Base-by-base conservation (phyloP, 2,329 filamentous ascomycete genomes). In the Colletotrichum sp. region DNA sequence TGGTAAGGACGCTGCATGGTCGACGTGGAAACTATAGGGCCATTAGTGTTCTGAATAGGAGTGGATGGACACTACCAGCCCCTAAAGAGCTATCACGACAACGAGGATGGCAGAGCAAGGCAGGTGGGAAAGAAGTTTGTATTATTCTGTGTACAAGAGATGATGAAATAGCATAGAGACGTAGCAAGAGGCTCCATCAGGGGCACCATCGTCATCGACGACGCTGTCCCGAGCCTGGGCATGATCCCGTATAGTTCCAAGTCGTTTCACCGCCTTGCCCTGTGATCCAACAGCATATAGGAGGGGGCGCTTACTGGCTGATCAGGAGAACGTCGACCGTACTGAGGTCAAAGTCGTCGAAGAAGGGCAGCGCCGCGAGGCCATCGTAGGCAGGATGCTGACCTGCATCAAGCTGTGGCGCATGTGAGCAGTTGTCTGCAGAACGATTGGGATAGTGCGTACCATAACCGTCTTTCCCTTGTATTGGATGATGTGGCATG, bases 381-480 rank as follows among this genome's bases (percentile, higher is more conserved):
- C 97, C 97, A 82, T 99, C 96, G 84, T 98, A 98, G 10, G 95
- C 97, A 67, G 97, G 96, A 84, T 99, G 97, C 87, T 98, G 96
- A 67, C 97, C 97, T 67, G 97, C 97, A 87, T 99, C 97, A 80
- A 99, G 95, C 95, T 98, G 16, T 16, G 12, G 68, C 13, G 72
- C 71, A 64, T 18, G 70, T 77, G 28, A 73, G 68, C 55, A 22
- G 0, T 15, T 30, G n/a, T 9, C 26, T 34, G 26, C 24, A 16
- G 67, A 12, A n/a, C 30, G 28, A 13, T 12, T 16, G 44, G 30
- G 6, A 28, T 30, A n/a, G 26, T 69, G 48, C 82, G 80, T 88
- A 98, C 96, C 97, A 99, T 99, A 80, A 99, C 95, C 8, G 96
- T 99, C 86, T 99, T 99, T 77, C 97, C 97, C 87, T 99, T 99